phyloP scores from a whole-genome alignment of 2,329 filamentous ascomycete genomes.

The Pseudopyricularia javanii region DNA sequence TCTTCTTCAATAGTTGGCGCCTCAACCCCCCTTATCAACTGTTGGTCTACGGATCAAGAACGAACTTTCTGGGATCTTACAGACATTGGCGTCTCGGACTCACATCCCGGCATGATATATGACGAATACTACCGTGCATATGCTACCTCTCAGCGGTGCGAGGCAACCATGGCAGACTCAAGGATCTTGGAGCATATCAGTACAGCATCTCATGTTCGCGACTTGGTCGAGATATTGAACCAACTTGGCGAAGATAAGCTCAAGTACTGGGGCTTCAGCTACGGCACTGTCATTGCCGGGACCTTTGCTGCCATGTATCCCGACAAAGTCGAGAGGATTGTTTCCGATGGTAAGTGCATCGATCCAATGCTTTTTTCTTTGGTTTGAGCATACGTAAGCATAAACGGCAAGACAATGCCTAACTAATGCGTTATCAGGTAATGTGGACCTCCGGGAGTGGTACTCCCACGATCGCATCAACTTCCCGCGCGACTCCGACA shows the following conservation, averaged over 20 bases:
- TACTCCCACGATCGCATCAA: constrained; percentile 29
- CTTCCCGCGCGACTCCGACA: constrained; percentile 41
- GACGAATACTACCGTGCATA: constrained; percentile 29
- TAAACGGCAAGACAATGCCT: too few relatives aligned
- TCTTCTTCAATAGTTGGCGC: constrained; percentile 22
- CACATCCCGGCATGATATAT: constrained; percentile 30
- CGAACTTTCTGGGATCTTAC: constrained; percentile 28
- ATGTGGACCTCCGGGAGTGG: constrained; percentile 43
- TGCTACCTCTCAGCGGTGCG: constrained; percentile 30
- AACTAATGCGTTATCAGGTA: too few relatives aligned
- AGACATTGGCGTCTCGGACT: constrained; percentile 30
- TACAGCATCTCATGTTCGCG: constrained; percentile 30
- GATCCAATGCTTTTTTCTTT: background rate
- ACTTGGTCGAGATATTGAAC: constrained; percentile 33
- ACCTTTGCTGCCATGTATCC: constrained; percentile 40
- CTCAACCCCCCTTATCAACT: constrained; percentile 36
- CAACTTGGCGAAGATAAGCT: constrained; percentile 27
- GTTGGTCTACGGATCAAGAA: constrained; percentile 31
- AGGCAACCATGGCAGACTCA: constrained; percentile 20
- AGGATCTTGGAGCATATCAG: constrained; percentile 27
- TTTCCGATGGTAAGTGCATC: constrained; percentile 29
- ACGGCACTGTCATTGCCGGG: constrained; percentile 38
- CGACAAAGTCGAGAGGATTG: constrained; percentile 33
- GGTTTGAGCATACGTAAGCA: too few relatives aligned
- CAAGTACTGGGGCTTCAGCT: constrained; percentile 42